phyloP scores from a whole-genome alignment of 163 green algal genomes.

The Prototheca cutis region DNA sequence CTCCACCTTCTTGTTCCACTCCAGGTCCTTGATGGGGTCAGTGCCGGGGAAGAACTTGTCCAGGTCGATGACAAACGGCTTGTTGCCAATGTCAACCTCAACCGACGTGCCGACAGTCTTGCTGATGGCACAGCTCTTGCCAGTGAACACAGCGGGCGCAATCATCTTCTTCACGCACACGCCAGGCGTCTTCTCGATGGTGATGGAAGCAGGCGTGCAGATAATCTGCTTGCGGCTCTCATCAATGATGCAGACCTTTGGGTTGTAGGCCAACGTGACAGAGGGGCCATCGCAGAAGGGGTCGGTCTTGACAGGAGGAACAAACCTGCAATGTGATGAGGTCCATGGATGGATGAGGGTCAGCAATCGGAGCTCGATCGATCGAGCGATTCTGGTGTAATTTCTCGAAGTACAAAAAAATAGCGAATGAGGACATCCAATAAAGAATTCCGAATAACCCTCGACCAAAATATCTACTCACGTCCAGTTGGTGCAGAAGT shows the following conservation, averaged over 20 bases:
- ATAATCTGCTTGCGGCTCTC: constrained; percentile 13
- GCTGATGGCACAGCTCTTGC: constrained; percentile 20
- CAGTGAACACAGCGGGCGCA: constrained; percentile 5
- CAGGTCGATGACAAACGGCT: neutral
- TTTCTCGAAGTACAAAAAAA: no score
- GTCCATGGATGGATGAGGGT: no score
- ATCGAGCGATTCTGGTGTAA: no score
- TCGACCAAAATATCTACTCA: no score
- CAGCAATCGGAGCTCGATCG: no score
- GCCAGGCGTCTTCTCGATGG: constrained; percentile 24
- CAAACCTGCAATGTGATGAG: no score
- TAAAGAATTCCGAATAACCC: no score
- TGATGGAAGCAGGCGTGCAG: constrained; percentile 28
- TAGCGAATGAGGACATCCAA: no score
- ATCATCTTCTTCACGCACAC: constrained; percentile 23
- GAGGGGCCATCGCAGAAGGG: constrained; percentile 20
- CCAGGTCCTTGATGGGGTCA: neutral
- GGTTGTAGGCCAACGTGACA: constrained; percentile 10
- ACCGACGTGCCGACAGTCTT: neutral
- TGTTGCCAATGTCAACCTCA: neutral
- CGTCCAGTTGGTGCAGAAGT: neutral
- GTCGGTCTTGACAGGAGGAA: constrained; percentile 8
- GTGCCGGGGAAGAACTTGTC: neutral
- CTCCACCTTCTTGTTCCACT: neutral
- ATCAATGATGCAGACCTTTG: constrained; percentile 27